Conservation (phyloP, 1,284 basidiomycete genomes). For the Flammula alnicola region DNA sequence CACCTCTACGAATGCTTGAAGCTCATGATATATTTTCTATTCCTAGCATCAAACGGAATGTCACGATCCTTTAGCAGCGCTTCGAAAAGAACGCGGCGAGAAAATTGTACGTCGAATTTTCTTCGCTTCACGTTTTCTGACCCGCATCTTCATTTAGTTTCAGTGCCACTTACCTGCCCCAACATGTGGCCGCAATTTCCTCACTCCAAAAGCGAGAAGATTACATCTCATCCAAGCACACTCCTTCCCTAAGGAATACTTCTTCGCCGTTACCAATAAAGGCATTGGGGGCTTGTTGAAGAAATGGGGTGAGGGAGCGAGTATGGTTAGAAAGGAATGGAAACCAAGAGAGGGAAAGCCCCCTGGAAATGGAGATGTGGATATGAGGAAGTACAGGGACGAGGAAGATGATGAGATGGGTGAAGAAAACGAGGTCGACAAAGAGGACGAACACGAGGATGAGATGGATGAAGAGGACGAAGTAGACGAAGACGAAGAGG, state of each 20-base stretch:
- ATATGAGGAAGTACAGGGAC: slow-evolving; percentile 31
- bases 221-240: slow-evolving; percentile 85
- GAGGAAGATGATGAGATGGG: slow-evolving; percentile 21
- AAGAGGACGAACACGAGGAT: slow-evolving; percentile 24
- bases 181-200: slow-evolving; percentile 69
- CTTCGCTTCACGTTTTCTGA: slow-evolving; percentile 8
- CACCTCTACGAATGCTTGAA: slow-evolving; percentile 9
- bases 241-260: slow-evolving; percentile 84
- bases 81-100: slow-evolving; percentile 81
- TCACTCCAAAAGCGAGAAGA: slow-evolving; percentile 77
- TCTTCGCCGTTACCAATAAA: slow-evolving; percentile 88
- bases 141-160: slow-evolving; percentile 56
- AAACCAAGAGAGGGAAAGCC: slow-evolving; percentile 47
- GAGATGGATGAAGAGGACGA: slow-evolving; percentile 30
- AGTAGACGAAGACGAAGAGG: slow-evolving; percentile 18
- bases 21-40: too few relatives aligned
- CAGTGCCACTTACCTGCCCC: slow-evolving; percentile 72
- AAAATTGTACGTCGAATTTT: slow-evolving; percentile 70
- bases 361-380: slow-evolving; percentile 35
- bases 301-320: slow-evolving; percentile 81
- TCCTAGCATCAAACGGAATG: slow-evolving; percentile 86
- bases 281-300: slow-evolving; percentile 78
- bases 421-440: slow-evolving; percentile 28
- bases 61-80: slow-evolving; percentile 79
- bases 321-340: slow-evolving; percentile 74